These are phyloP conservation scores for Botryotinia narcissicola DNA, from an alignment of 2,329 filamentous ascomycete genomes.

Conservation along the genomic window DNA sequence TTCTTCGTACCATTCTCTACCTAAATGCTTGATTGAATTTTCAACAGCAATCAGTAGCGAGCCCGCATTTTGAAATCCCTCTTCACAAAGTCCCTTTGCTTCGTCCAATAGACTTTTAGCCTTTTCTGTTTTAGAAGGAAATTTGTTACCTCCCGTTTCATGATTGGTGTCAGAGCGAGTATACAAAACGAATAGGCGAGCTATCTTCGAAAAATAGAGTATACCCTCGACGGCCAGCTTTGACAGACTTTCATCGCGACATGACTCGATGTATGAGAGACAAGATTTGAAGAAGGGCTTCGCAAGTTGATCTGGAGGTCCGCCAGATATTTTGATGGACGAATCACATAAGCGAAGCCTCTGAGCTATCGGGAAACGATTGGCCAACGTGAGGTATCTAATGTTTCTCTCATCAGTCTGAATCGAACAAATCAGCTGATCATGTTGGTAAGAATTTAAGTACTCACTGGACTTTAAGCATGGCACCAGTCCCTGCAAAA, in stretches of 20 bases:
- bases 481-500: slow-evolving; percentile 35
- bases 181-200: slow-evolving; percentile 32
- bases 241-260: slow-evolving; percentile 37
- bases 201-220: slow-evolving; percentile 39
- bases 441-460: background rate
- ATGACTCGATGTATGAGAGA: slow-evolving; percentile 36
- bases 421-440: background rate
- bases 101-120: slow-evolving; percentile 32
- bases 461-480: background rate
- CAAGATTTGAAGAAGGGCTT: slow-evolving; percentile 35
- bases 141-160: background rate
- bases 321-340: slow-evolving; percentile 24
- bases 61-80: slow-evolving; percentile 37
- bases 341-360: slow-evolving; percentile 10
- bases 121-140: background rate
- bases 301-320: slow-evolving; percentile 20
- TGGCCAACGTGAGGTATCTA: slow-evolving; percentile 30
- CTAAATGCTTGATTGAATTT: slow-evolving; percentile 35
- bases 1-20: slow-evolving; percentile 41
- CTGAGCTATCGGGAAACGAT: slow-evolving; percentile 34
- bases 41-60: slow-evolving; percentile 36
- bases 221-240: slow-evolving; percentile 41
- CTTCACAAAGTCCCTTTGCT: slow-evolving; percentile 39
- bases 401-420: background rate
- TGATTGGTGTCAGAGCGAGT: background rate